Percentiles rank a stretch among this genome's conserved stretches.
phyloP scores from a whole-genome alignment of 176 grass and related monocot genomes.

The Phragmites australis region DNA sequence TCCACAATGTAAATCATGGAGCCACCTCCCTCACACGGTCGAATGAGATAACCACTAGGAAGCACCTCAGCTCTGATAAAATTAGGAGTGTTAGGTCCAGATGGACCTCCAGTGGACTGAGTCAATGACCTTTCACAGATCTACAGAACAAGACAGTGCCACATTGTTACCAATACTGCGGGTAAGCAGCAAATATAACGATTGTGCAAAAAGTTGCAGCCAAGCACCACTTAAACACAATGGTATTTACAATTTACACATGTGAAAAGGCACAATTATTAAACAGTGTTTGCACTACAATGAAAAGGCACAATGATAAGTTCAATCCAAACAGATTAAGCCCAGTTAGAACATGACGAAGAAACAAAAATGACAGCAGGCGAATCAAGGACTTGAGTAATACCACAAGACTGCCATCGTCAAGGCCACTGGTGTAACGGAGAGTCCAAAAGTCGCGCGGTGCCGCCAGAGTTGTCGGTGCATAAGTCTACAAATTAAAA shows the following conservation, averaged over 20 bases:
- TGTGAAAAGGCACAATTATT: constrained; percentile 1
- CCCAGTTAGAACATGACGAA: neutral
- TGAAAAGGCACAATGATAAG: neutral
- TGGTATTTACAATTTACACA: neutral
- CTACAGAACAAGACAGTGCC: constrained; percentile 43
- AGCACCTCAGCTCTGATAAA: constrained; percentile 95
- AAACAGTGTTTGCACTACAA: neutral
- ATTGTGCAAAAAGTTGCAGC: neutral
- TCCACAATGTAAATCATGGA: constrained; percentile 99
- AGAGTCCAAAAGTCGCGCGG: constrained; percentile 94
- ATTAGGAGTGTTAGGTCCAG: constrained; percentile 65
- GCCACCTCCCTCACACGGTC: constrained; percentile 93
- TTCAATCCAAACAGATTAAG: constrained; percentile 23
- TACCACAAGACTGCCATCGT: constrained; percentile 99
- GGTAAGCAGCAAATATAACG: neutral
- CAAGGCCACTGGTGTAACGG: constrained; percentile 85
- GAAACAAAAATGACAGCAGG: neutral
- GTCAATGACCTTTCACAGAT: constrained; percentile 97
- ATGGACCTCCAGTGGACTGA: constrained; percentile 80
- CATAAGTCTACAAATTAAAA: constrained; percentile 68
- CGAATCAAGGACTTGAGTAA: neutral
- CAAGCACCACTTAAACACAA: constrained; percentile 5
- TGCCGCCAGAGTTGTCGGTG: constrained; percentile 75
- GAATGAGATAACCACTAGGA: constrained; percentile 93
- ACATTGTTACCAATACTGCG: constrained; percentile 5